Conservation (phyloP, 2,329 filamentous ascomycete species). For the Chaetomiaceae sp. region DNA sequence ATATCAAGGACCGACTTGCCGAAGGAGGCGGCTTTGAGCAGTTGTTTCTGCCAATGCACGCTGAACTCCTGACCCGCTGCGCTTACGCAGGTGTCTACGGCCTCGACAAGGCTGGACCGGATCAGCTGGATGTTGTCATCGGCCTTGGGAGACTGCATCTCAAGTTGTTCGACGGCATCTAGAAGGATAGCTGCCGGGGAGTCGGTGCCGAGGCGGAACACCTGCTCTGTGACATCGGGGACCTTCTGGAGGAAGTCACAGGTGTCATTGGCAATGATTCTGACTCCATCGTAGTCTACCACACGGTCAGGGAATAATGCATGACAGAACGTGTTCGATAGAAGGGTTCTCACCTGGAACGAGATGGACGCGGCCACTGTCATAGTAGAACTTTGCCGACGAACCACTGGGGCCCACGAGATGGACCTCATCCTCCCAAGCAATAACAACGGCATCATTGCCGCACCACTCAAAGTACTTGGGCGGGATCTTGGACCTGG, state of each 20-base stretch:
- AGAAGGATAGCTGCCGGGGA: conserved; percentile 88
- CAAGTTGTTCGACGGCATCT: conserved; percentile 85
- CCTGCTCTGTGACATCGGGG: conserved; percentile 76
- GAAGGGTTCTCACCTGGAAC: conserved; percentile 60
- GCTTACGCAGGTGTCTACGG: conserved; percentile 88
- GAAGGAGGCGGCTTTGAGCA: conserved; percentile 94
- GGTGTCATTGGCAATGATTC: conserved; percentile 85
- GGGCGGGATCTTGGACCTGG: conserved; percentile 76
- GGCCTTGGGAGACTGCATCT: conserved; percentile 91
- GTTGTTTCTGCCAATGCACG: conserved; percentile 86
- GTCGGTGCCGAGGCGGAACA: conserved; percentile 83
- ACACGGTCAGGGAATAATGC: neutral
- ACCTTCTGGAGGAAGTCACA: conserved; percentile 98
- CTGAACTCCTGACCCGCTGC: conserved; percentile 91
- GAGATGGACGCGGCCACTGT: conserved; percentile 76
- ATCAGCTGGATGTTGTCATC: conserved; percentile 98
- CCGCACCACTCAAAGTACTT: conserved; percentile 94
- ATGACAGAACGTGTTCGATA: neutral
- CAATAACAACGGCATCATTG: conserved; percentile 85
- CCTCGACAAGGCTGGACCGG: conserved; percentile 78
- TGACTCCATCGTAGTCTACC: conserved; percentile 72
- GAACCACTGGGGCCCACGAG: conserved; percentile 81
- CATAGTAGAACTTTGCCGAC: conserved; percentile 77
- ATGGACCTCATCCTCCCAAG: conserved; percentile 97
- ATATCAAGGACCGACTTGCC: conserved; percentile 96